Conservation (phyloP, 148 eudicot genomes). For the Arbutus unedo region DNA sequence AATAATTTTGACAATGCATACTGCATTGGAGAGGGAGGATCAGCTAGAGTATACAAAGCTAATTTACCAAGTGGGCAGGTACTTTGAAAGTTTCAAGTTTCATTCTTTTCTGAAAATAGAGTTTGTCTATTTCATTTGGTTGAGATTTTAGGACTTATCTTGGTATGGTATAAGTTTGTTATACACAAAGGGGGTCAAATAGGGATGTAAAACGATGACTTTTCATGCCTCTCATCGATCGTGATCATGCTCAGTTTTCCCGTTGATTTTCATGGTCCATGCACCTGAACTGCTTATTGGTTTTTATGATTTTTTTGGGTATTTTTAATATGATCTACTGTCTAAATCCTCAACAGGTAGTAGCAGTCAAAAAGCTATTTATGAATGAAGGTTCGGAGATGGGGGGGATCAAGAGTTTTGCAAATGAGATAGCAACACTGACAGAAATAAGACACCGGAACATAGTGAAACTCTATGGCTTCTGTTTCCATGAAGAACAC, state of each 20-base stretch:
- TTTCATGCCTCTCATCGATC: too few relatives aligned
- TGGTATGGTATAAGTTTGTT: too few relatives aligned
- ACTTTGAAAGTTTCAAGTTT: not conserved
- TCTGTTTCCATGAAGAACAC: not conserved
- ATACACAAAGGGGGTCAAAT: too few relatives aligned
- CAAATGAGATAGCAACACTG: slow-evolving; percentile 16
- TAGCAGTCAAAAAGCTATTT: slow-evolving; percentile 26
- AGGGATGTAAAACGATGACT: too few relatives aligned
- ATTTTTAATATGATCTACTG: not conserved
- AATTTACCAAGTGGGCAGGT: slow-evolving; percentile 22
- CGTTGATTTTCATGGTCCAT: too few relatives aligned
- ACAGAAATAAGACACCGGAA: slow-evolving; percentile 12
- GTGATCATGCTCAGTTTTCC: too few relatives aligned
- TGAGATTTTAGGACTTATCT: too few relatives aligned
- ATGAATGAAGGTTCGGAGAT: not conserved
- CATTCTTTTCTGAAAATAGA: too few relatives aligned
- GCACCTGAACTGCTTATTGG: too few relatives aligned
- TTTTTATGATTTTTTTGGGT: too few relatives aligned
- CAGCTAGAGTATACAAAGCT: slow-evolving; percentile 34
- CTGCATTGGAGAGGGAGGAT: slow-evolving; percentile 14
- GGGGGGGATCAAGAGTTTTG: not conserved
- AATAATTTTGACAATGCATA: slow-evolving; percentile 22
- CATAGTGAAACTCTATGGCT: slow-evolving; percentile 14
- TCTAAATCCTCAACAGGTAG: slow-evolving; percentile 3
- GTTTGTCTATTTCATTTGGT: not conserved